Conservation (phyloP, 1,284 basidiomycete genomes). For the Irpex rosettiformis region DNA sequence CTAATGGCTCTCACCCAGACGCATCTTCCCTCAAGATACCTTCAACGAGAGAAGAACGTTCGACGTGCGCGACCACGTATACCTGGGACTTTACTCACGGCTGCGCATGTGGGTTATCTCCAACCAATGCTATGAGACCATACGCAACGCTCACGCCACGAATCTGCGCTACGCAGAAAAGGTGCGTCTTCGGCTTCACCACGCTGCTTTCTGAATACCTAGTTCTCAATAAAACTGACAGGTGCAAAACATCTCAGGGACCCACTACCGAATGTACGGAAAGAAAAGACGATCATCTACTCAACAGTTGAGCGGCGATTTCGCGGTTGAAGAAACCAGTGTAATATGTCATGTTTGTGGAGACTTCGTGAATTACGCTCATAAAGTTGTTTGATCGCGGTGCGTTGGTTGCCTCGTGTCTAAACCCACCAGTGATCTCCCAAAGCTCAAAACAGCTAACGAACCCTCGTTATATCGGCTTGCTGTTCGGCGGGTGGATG, state of each 20-base stretch:
- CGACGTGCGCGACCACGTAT: neutral
- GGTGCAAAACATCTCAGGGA: neutral
- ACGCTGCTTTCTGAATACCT: neutral
- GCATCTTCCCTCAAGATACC: neutral
- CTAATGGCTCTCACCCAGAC: neutral
- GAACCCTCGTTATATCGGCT: neutral
- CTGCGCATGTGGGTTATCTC: neutral
- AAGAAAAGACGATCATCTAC: neutral
- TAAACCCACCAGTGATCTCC: neutral
- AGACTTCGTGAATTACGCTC: constrained; percentile 3
- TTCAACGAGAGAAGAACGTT: neutral
- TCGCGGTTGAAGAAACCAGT: neutral
- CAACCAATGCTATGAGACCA: neutral
- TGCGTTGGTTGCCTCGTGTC: neutral
- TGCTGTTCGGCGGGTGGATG: neutral
- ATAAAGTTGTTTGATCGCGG: neutral
- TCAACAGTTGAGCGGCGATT: neutral
- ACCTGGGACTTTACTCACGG: neutral
- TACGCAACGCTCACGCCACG: neutral
- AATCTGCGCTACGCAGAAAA: constrained; percentile 4
- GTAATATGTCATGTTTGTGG: neutral
- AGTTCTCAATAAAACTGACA: neutral
- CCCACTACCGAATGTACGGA: neutral
- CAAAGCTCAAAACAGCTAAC: neutral
- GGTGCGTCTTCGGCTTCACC: neutral